Base-by-base conservation (phyloP, 768 basidiomycete species). In the Trametes gibbosa region DNA sequence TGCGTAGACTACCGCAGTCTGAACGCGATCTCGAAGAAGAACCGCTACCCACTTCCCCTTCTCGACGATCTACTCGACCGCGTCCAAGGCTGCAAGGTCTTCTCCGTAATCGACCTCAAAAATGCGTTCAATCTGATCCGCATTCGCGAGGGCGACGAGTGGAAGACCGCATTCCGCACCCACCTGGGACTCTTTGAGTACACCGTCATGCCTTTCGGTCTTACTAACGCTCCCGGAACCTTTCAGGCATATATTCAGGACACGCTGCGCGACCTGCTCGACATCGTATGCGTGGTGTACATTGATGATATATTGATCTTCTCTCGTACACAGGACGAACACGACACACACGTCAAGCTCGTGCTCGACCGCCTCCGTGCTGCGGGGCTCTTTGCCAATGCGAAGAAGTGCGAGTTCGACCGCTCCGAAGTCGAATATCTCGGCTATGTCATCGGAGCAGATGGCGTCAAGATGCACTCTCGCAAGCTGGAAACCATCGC, bases 61-160 rank as follows among this genome's bases (percentile, higher is more conserved):
- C 60, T 77, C 40, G 19, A 53, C 19, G 70, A 76, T 32, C 64
- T 75, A 0, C 64, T 75, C 17, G 66, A 75, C 46, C 29, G 52
- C 12, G 46, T 68, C 10, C 53, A 62, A 23, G 59, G 63, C 8
- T 48, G 46, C n/a, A 58, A 55, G 25, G 32, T 68, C 32, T 79
- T 74, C 61, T 70, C 73, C 0, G 73, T 73, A 41, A 53, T 81
- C 13, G 77, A 82, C 62, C 68, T 81, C 3, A 59, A 68, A 4
- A 68, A 70, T 46, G 76, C 73, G 0, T 81, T 73, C 61, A 75
- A 80, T 62, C 75, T 77, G 14, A 63, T 81, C n/a, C 64, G 75
- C 2, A 74, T 79, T 27, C 55, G 56, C 12, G 61, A 67, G 5
- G 73, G 73, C 0, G 66, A 75, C 59, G 71, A 75, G 51, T 73